Evolutionary conservation across 441 rosid genomes (phyloP), one percentile per base, ranked within the genome.

Genomic region (Rhodomyrtus psidioides): DNA sequence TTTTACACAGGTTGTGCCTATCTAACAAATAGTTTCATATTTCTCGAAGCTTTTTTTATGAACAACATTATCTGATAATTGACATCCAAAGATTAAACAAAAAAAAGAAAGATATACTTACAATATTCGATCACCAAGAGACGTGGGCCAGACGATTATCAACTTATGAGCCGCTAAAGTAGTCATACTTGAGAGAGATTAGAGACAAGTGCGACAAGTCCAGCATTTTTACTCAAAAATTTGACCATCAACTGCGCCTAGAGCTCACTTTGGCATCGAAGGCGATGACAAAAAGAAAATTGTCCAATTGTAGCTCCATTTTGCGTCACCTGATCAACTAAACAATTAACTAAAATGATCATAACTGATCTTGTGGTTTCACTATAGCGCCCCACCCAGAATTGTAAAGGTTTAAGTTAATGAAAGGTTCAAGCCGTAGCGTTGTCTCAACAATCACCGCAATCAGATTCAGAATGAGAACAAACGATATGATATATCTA

Each of bases 391-490:
- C 46, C 26, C 24, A 28, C 44, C 4, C 27, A 24, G 21, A 24
- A 28, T 53, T 82, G 49, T 44, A 65, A 65, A 65, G 24, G 46
- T 30, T 65, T 65, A 34, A 8, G 53, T 46, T 14, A 12, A 46
- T 46, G 60, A 27, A 59, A n/a, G 56, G 23, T 56, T 84, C 58
- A 82, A 86, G 81, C 44, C 93, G 83, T 96, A 97, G 99, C 98
- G 98, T 95, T 90, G 90, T n/a, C n/a, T n/a, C n/a, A n/a, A n/a
- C n/a, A n/a, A n/a, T n/a, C n/a, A n/a, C n/a, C n/a, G n/a, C n/a
- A n/a, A n/a, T n/a, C n/a, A n/a, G n/a, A n/a, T n/a, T n/a, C n/a
- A n/a, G n/a, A n/a, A n/a, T n/a, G n/a, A n/a, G n/a, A n/a, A n/a
- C n/a, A n/a, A n/a, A n/a, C n/a, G n/a, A n/a, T n/a, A n/a, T n/a